Evolutionary conservation across 371 early-diverging fungal species (phyloP).

Genomic region (Rhizopus stolonifer): DNA sequence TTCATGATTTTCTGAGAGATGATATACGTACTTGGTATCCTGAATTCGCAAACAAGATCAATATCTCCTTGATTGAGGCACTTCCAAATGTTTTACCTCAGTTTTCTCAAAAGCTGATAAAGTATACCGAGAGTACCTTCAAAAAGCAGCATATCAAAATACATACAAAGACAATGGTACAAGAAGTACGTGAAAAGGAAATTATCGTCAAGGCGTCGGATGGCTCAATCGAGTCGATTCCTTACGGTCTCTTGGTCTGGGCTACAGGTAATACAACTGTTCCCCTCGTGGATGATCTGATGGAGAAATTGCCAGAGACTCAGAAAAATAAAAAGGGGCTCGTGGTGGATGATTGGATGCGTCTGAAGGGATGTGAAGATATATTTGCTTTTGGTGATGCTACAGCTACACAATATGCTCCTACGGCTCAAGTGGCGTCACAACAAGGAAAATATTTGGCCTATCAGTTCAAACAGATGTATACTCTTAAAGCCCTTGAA

Average conservation of each 20-base stretch:
- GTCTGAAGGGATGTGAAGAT: slow-evolving; percentile 69
- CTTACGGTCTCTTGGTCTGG: slow-evolving; percentile 92
- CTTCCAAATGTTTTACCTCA: slow-evolving; percentile 84
- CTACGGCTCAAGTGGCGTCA: slow-evolving; percentile 92
- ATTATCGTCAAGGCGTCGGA: slow-evolving; percentile 77
- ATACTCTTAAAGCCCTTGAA: slow-evolving; percentile 46
- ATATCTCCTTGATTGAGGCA: slow-evolving; percentile 90
- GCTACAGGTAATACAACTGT: slow-evolving; percentile 93
- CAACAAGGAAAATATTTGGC: slow-evolving; percentile 89
- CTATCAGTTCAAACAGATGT: slow-evolving; percentile 60
- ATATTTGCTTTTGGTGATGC: slow-evolving; percentile 91
- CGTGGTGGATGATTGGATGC: slow-evolving; percentile 80
- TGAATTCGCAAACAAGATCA: slow-evolving; percentile 77
- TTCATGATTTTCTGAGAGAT: slow-evolving; percentile 88
- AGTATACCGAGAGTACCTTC: slow-evolving; percentile 88
- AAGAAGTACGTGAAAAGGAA: slow-evolving; percentile 80
- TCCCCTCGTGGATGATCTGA: slow-evolving; percentile 73
- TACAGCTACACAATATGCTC: slow-evolving; percentile 83
- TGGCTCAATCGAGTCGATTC: slow-evolving; percentile 64
- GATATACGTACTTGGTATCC: slow-evolving; percentile 74
- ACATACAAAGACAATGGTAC: slow-evolving; percentile 86
- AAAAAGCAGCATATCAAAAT: slow-evolving; percentile 84
- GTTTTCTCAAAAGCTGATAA: slow-evolving; percentile 86
- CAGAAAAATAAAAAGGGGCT: slow-evolving; percentile 85
- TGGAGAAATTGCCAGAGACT: slow-evolving; percentile 63